phyloP scores from a whole-genome alignment of 345 rosid species.

The Pelargonium nanum region DNA sequence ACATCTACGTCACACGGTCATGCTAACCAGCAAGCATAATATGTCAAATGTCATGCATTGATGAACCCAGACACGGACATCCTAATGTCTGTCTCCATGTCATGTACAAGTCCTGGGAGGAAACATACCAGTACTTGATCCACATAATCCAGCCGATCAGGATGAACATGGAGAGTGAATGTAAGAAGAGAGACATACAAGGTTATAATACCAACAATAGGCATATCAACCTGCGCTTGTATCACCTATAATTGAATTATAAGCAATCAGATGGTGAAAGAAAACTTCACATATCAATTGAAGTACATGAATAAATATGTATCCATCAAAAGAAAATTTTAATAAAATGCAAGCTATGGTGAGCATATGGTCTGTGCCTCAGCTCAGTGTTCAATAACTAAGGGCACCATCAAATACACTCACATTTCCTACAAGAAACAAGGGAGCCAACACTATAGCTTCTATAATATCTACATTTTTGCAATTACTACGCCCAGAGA shows the following conservation, averaged over 20 bases:
- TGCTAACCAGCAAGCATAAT: neutral
- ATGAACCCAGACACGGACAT: neutral
- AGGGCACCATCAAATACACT: no score
- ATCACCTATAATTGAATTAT: slow-evolving; percentile 45
- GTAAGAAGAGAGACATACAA: slow-evolving; percentile 81
- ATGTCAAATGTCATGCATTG: neutral
- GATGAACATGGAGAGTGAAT: slow-evolving; percentile 83
- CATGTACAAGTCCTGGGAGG: slow-evolving; percentile 11
- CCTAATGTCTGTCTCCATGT: neutral
- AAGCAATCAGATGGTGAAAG: neutral
- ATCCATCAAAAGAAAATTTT: no score
- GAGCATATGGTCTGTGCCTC: no score
- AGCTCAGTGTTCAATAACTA: no score
- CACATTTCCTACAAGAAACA: no score
- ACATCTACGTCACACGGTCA: neutral
- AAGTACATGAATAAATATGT: no score
- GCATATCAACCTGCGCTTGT: slow-evolving; percentile 83
- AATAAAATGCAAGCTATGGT: no score
- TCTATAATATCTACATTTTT: no score
- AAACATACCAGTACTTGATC: slow-evolving; percentile 84
- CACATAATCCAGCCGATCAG: slow-evolving; percentile 85
- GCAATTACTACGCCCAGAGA: no score
- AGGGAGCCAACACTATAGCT: no score
- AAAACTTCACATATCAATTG: no score
- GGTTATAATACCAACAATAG: slow-evolving; percentile 68